These are phyloP conservation scores for Ganoderma resinaceum DNA, from an alignment of 1,284 basidiomycete species.

Conservation along the genomic window DNA sequence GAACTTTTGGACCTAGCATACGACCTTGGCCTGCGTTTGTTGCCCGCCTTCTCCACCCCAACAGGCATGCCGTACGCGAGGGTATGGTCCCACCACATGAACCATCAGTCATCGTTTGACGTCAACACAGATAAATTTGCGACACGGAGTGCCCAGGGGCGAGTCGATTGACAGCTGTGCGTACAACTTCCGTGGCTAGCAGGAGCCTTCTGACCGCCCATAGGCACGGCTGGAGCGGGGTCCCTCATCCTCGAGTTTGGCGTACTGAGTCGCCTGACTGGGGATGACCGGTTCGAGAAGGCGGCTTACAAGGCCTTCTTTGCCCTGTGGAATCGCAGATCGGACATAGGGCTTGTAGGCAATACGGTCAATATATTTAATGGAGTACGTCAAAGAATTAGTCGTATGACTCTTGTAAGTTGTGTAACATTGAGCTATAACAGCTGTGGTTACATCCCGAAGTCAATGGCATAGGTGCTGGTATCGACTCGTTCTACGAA, in stretches of 20 bases:
- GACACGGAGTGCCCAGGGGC: slow-evolving; percentile 69
- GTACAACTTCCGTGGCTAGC: slow-evolving; percentile 36
- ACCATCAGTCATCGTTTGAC: background rate
- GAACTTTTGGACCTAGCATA: slow-evolving; percentile 82
- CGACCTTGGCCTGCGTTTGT: slow-evolving; percentile 83
- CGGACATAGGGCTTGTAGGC: slow-evolving; percentile 83
- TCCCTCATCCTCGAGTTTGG: slow-evolving; percentile 93
- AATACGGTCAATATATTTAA: slow-evolving; percentile 86
- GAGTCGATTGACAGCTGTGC: slow-evolving; percentile 83
- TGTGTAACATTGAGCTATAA: slow-evolving; percentile 10
- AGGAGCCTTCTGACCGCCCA: background rate
- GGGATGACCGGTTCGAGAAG: slow-evolving; percentile 87
- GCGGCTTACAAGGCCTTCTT: slow-evolving; percentile 87
- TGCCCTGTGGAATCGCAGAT: slow-evolving; percentile 90
- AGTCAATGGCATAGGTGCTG: slow-evolving; percentile 85
- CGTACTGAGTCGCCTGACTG: slow-evolving; percentile 88
- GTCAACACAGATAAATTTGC: slow-evolving; percentile 71
- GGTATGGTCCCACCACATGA: slow-evolving; percentile 48
- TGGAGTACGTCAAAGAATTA: slow-evolving; percentile 60
- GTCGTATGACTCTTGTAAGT: slow-evolving; percentile 16
- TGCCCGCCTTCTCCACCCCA: slow-evolving; percentile 89
- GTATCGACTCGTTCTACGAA: slow-evolving; percentile 94
- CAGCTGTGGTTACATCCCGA: slow-evolving; percentile 79
- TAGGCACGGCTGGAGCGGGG: slow-evolving; percentile 91
- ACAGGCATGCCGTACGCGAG: slow-evolving; percentile 92